Conservation (phyloP, 768 basidiomycete genomes). For the Hypholoma fasciculare region DNA sequence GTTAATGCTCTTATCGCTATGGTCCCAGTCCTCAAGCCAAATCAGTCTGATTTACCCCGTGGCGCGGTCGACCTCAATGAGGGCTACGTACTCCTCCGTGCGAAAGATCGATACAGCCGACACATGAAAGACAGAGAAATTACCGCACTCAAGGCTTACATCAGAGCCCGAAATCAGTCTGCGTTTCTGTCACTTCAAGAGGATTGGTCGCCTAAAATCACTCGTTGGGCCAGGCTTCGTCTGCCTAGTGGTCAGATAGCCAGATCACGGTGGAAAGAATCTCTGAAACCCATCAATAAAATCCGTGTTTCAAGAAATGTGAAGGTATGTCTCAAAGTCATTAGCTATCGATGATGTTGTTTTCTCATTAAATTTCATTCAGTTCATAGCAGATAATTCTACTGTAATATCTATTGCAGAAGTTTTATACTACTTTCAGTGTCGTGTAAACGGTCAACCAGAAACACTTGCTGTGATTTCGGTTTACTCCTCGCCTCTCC, state of each 20-base stretch:
- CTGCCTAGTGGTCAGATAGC: constrained; percentile 1
- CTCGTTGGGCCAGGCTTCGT: neutral
- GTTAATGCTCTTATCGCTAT: constrained; percentile 10
- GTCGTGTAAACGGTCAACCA: too few species aligned
- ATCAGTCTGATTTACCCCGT: neutral
- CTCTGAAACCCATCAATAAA: too few species aligned
- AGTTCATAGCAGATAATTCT: too few species aligned
- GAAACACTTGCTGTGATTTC: too few species aligned
- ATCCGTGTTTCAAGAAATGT: too few species aligned
- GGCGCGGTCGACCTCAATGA: constrained; percentile 6
- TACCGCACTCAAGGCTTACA: neutral
- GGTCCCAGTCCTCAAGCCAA: constrained; percentile 6
- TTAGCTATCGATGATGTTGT: neutral
- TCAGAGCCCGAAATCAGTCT: neutral
- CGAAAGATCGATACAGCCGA: neutral
- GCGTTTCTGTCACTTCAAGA: neutral
- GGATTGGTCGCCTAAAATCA: neutral
- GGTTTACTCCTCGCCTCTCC: too few species aligned
- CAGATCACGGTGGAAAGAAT: neutral
- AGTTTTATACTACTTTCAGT: too few species aligned
- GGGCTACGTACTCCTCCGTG: constrained; percentile 11
- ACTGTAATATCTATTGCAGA: too few species aligned
- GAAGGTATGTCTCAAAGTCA: too few species aligned
- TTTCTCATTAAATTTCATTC: neutral
- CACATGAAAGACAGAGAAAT: neutral